A percentile compares a stretch with the other conserved stretches of the same genome.
These are phyloP conservation scores for Penicillium subrubescens DNA, from an alignment of 495 filamentous ascomycete species.

Conservation along the genomic window DNA sequence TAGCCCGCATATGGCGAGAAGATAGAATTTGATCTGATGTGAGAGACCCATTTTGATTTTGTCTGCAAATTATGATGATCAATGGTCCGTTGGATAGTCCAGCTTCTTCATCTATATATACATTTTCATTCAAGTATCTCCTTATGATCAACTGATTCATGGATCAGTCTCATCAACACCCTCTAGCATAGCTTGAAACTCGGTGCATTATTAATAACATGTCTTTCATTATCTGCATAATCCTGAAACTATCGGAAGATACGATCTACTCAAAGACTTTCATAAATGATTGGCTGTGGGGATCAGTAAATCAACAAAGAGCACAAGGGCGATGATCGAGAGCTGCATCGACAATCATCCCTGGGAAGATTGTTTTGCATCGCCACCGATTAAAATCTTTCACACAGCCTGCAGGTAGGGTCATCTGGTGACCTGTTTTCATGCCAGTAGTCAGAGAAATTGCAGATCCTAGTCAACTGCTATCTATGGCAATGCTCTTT, in stretches of 20 bases:
- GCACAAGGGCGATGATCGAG: neutral
- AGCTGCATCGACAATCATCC: constrained; percentile 3
- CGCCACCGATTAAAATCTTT: neutral
- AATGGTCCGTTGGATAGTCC: neutral
- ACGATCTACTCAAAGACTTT: neutral
- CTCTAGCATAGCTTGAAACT: neutral
- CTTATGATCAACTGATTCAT: neutral
- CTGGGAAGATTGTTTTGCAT: neutral
- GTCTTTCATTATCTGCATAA: neutral
- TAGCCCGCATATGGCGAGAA: constrained; percentile 2
- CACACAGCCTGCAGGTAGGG: neutral
- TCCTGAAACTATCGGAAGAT: neutral
- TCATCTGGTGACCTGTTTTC: neutral
- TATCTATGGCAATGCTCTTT: neutral
- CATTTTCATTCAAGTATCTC: neutral
- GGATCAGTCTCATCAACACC: neutral
- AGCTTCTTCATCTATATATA: neutral
- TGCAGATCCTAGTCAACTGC: neutral
- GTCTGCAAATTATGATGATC: neutral
- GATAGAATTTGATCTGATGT: neutral
- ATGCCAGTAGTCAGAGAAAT: neutral
- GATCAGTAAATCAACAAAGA: constrained; percentile 2
- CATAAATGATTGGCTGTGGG: neutral
- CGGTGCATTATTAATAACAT: neutral
- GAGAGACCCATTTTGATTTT: neutral